Conservation (phyloP, 148 eudicot genomes). For the Dianthus caryophyllus region DNA sequence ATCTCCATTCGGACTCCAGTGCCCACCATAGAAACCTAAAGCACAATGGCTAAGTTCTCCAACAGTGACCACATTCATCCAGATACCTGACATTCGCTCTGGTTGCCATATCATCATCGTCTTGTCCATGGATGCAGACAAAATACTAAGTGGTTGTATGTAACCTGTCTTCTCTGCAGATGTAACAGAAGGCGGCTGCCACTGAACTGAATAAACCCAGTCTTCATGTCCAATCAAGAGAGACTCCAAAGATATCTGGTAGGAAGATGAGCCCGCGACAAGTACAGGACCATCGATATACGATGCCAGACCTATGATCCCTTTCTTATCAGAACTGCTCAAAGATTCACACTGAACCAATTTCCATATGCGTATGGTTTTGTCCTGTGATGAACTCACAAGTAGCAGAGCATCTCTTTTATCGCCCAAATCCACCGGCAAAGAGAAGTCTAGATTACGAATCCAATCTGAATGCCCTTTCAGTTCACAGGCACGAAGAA, state of each 20-base stretch:
- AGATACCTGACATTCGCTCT: conserved; percentile 83
- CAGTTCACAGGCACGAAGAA: conserved; percentile 78
- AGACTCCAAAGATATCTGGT: conserved; percentile 82
- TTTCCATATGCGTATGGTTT: conserved; percentile 82
- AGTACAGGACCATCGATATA: conserved; percentile 90
- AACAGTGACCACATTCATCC: conserved; percentile 97
- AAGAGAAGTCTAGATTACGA: conserved; percentile 81
- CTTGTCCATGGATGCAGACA: conserved; percentile 97
- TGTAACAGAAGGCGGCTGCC: conserved; percentile 70
- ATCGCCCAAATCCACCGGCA: conserved; percentile 54
- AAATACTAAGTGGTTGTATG: conserved; percentile 65
- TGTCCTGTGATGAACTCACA: conserved; percentile 91
- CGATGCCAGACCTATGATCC: conserved; percentile 57
- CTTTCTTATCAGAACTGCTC: conserved; percentile 32
- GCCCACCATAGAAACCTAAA: conserved; percentile 95
- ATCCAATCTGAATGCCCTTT: conserved; percentile 99
- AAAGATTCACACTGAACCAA: conserved; percentile 42
- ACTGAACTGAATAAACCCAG: conserved; percentile 96
- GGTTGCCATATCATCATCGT: conserved; percentile 99
- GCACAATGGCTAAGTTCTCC: conserved; percentile 98
- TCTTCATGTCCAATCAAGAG: conserved; percentile 97
- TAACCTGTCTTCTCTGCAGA: conserved; percentile 36
- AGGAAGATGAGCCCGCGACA: conserved; percentile 56
- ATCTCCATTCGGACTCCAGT: conserved; percentile 75
- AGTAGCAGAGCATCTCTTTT: conserved; percentile 48